Percentiles rank a stretch among this genome's conserved stretches.
Evolutionary conservation across 306 rosid genomes (phyloP).

Genomic region (Ormosia emarginata): DNA sequence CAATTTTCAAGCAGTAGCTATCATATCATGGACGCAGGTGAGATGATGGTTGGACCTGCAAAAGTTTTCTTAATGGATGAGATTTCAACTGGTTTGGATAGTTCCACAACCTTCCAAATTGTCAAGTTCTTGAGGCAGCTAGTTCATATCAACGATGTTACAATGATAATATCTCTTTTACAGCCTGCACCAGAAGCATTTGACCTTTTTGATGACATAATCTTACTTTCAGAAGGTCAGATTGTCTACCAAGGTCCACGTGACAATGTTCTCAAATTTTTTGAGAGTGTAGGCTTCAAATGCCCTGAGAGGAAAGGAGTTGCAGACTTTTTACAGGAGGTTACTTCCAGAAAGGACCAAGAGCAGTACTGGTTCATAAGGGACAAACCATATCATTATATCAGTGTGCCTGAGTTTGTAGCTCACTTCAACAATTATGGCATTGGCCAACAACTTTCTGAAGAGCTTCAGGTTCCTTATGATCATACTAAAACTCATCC

Average conservation of each 20-base stretch:
- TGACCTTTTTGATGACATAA: conserved; percentile 66
- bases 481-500: conserved; percentile 46
- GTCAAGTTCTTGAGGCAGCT: conserved; percentile 60
- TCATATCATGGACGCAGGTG: conserved; percentile 46
- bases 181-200: conserved; percentile 82
- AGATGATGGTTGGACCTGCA: conserved; percentile 80
- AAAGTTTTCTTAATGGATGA: conserved; percentile 75
- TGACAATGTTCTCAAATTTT: conserved; percentile 47
- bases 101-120: conserved; percentile 74
- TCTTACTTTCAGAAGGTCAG: conserved; percentile 70
- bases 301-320: conserved; percentile 78
- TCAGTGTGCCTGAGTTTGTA: conserved; percentile 47
- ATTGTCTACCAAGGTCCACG: conserved; percentile 77
- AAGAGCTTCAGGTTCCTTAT: conserved; percentile 48
- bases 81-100: conserved; percentile 78
- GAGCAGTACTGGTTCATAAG: conserved; percentile 64
- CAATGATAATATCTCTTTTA: conserved; percentile 68
- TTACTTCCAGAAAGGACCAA: conserved; percentile 80
- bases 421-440: conserved; percentile 34
- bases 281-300: conserved; percentile 59
- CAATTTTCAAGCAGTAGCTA: neutral
- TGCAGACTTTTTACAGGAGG: conserved; percentile 76
- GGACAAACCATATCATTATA: conserved; percentile 50
- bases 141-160: conserved; percentile 60
- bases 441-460: conserved; percentile 35